Percentiles rank a stretch among this genome's conserved stretches.
phyloP scores from a whole-genome alignment of 1,139 yeast species.

The Sugiyamaella xylanicola region DNA sequence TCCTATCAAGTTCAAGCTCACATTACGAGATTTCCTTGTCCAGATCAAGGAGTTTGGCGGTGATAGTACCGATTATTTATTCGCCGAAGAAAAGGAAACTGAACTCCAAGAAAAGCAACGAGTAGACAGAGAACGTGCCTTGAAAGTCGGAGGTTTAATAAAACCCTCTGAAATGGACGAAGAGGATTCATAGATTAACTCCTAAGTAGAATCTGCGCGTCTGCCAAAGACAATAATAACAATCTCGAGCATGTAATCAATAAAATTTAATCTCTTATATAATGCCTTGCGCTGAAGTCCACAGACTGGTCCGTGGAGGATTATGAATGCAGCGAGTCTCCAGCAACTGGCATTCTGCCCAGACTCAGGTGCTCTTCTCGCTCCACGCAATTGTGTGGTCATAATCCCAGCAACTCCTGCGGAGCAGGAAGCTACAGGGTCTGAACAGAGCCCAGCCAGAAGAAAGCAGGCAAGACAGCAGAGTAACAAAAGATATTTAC shows the following conservation, averaged over 20 bases:
- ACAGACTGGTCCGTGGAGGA: no score
- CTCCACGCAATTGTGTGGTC: no score
- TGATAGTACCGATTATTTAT: slow-evolving; percentile 87
- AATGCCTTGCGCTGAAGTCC: no score
- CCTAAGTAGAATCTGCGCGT: neutral
- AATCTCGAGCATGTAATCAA: slow-evolving; percentile 13
- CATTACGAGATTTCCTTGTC: slow-evolving; percentile 91
- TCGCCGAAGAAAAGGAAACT: slow-evolving; percentile 88
- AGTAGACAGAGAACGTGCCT: slow-evolving; percentile 76
- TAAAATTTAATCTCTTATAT: neutral
- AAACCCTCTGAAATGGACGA: slow-evolving; percentile 95
- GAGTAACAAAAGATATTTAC: slow-evolving; percentile 5
- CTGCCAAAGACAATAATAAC: neutral
- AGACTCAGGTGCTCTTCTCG: no score
- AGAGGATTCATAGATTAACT: slow-evolving; percentile 24
- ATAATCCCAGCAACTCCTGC: no score
- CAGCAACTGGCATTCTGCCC: no score
- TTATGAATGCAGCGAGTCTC: no score
- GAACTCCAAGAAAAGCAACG: slow-evolving; percentile 70
- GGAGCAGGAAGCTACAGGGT: no score
- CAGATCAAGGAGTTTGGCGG: slow-evolving; percentile 97
- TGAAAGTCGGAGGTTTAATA: slow-evolving; percentile 88
- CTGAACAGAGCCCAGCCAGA: no score
- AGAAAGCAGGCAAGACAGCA: neutral
- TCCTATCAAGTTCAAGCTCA: slow-evolving; percentile 74